A percentile compares a stretch with the other conserved stretches of the same genome.
phyloP scores from a whole-genome alignment of 768 basidiomycete species.

The Russula compacta region DNA sequence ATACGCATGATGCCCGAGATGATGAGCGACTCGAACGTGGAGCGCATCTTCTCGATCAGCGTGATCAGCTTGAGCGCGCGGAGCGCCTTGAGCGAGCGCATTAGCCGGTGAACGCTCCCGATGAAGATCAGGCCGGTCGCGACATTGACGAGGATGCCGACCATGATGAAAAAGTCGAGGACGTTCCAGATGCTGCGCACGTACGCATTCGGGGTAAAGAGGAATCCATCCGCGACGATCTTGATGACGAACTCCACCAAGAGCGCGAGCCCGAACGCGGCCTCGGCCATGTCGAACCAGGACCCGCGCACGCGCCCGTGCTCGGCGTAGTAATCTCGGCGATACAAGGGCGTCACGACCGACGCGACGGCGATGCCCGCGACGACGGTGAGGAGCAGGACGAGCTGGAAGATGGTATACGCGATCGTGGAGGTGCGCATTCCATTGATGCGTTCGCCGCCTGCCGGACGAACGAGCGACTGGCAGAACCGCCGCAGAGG shows the following conservation, averaged over 20 bases:
- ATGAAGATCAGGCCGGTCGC: constrained; percentile 63
- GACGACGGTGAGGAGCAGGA: constrained; percentile 67
- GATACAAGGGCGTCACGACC: constrained; percentile 78
- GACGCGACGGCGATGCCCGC: constrained; percentile 76
- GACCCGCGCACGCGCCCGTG: constrained; percentile 55
- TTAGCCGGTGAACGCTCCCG: constrained; percentile 72
- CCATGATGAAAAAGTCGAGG: constrained; percentile 80
- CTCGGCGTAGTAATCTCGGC: constrained; percentile 54
- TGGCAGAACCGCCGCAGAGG: constrained; percentile 68
- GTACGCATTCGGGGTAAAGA: constrained; percentile 89
- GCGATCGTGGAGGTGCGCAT: constrained; percentile 51
- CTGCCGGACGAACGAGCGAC: constrained; percentile 69
- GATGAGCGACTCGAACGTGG: constrained; percentile 79
- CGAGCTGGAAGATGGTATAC: constrained; percentile 63
- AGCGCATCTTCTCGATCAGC: constrained; percentile 75
- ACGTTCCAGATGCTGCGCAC: constrained; percentile 87
- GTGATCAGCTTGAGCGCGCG: constrained; percentile 86
- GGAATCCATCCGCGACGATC: constrained; percentile 83
- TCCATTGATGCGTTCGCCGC: constrained; percentile 87
- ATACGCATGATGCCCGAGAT: constrained; percentile 81
- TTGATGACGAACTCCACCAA: constrained; percentile 84
- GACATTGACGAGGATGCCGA: constrained; percentile 66
- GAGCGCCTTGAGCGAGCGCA: constrained; percentile 79
- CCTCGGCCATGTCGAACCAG: constrained; percentile 86
- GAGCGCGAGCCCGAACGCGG: constrained; percentile 58